These are phyloP conservation scores for Epichloe coenophiala DNA, from an alignment of 2,329 filamentous ascomycete genomes.

Conservation along the genomic window DNA sequence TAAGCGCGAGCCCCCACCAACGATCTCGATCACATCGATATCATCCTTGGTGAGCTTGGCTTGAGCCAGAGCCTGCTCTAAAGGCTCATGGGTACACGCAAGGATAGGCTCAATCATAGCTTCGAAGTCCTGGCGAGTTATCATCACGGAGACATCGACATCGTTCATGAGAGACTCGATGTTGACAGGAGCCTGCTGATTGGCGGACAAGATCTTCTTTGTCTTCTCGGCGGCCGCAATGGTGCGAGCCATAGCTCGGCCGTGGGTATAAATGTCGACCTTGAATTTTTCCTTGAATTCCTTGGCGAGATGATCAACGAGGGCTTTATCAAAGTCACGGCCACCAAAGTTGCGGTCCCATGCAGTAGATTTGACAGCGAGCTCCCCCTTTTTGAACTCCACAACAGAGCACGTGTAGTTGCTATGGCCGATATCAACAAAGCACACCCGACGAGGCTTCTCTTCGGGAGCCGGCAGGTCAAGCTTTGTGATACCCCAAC, in stretches of 20 bases:
- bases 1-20: slow-evolving; percentile 89
- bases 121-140: slow-evolving; percentile 92
- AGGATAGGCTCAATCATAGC: slow-evolving; percentile 77
- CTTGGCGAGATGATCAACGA: slow-evolving; percentile 86
- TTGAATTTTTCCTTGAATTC: slow-evolving; percentile 98
- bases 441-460: slow-evolving; percentile 79
- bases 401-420: slow-evolving; percentile 92
- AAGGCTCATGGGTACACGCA: slow-evolving; percentile 53
- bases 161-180: slow-evolving; percentile 99
- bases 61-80: slow-evolving; percentile 89
- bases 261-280: slow-evolving; percentile 84
- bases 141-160: slow-evolving; percentile 73
- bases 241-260: slow-evolving; percentile 79
- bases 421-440: slow-evolving; percentile 91
- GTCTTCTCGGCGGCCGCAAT: slow-evolving; percentile 85
- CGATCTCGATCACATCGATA: slow-evolving; percentile 85
- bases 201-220: slow-evolving; percentile 96
- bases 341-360: slow-evolving; percentile 96
- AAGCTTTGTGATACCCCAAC: slow-evolving; percentile 95
- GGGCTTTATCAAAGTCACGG: slow-evolving; percentile 88
- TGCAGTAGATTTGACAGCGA: slow-evolving; percentile 82
- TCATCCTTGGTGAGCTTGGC: slow-evolving; percentile 84
- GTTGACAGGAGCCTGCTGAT: slow-evolving; percentile 82
- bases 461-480: slow-evolving; percentile 82
- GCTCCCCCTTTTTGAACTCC: slow-evolving; percentile 88